Conservation (phyloP, 768 basidiomycete species). For the Hygrocybe punicea region DNA sequence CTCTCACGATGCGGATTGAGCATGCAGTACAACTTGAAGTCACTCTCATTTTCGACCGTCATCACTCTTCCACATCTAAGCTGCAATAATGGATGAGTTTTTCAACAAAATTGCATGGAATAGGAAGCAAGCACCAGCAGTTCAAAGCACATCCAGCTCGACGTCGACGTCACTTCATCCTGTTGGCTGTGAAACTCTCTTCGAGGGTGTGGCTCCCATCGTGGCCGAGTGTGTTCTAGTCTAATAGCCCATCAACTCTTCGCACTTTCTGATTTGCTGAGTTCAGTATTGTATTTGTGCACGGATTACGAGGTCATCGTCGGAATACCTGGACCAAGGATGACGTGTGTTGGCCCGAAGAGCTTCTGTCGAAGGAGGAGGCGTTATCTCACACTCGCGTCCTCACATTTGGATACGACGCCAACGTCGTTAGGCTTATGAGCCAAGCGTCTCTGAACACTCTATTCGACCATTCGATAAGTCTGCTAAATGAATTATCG, state of each 20-base stretch:
- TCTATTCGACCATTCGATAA: neutral
- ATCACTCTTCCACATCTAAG: too few species aligned
- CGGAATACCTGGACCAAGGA: neutral
- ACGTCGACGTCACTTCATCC: neutral
- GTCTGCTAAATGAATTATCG: neutral
- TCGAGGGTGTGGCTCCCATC: neutral
- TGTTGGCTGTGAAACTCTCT: neutral
- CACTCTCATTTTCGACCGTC: too few species aligned
- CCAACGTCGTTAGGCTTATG: neutral
- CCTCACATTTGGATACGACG: conserved; percentile 1
- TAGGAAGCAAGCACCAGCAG: too few species aligned
- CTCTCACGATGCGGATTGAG: too few species aligned
- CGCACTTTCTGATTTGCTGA: neutral
- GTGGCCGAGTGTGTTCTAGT: neutral
- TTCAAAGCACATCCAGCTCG: too few species aligned
- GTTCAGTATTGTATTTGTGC: neutral
- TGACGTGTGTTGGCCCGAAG: neutral
- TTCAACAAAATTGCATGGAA: too few species aligned
- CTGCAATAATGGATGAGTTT: too few species aligned
- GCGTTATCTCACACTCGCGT: neutral
- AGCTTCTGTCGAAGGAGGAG: neutral
- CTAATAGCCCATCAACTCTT: neutral
- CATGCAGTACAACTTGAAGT: too few species aligned
- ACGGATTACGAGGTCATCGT: neutral
- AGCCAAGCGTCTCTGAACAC: neutral